phyloP scores from a whole-genome alignment of 2,329 filamentous ascomycete species.

The Neocatenulostroma microsporum region DNA sequence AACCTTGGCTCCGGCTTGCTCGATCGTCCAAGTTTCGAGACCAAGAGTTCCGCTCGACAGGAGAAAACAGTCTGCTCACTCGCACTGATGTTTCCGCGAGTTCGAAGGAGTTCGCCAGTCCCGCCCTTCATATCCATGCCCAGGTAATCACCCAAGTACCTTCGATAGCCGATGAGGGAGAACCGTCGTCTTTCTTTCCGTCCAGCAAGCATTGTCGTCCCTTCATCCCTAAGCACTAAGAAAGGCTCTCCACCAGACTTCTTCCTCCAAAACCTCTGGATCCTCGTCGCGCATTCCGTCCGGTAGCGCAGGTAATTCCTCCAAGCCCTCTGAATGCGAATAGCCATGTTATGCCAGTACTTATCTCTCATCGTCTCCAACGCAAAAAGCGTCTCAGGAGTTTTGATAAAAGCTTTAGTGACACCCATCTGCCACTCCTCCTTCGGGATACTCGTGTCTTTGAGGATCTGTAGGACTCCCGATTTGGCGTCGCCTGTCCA shows the following conservation, averaged over 20 bases:
- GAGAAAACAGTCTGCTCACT: slow-evolving; percentile 80
- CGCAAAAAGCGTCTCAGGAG: slow-evolving; percentile 91
- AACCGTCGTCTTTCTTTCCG: slow-evolving; percentile 87
- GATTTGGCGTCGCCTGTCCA: slow-evolving; percentile 85
- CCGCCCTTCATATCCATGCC: slow-evolving; percentile 75
- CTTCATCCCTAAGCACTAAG: slow-evolving; percentile 77
- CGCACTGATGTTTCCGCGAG: slow-evolving; percentile 56
- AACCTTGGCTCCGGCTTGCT: slow-evolving; percentile 86
- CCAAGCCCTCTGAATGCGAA: slow-evolving; percentile 94
- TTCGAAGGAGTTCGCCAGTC: slow-evolving; percentile 71
- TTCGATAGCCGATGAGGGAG: slow-evolving; percentile 81
- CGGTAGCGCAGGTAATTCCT: slow-evolving; percentile 90
- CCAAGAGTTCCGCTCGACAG: slow-evolving; percentile 78
- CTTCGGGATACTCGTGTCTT: slow-evolving; percentile 88
- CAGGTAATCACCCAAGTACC: slow-evolving; percentile 92
- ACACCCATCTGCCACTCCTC: slow-evolving; percentile 98
- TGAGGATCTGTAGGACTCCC: slow-evolving; percentile 84
- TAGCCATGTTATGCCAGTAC: slow-evolving; percentile 99
- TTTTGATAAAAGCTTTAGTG: slow-evolving; percentile 96
- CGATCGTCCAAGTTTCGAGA: slow-evolving; percentile 92
- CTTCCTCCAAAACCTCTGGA: slow-evolving; percentile 92
- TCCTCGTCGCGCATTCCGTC: slow-evolving; percentile 83
- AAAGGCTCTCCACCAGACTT: slow-evolving; percentile 86
- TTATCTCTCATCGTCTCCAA: slow-evolving; percentile 95
- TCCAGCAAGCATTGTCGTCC: slow-evolving; percentile 70